These are phyloP conservation scores for Chytriomyces sp. DNA, from an alignment of 192 early-diverging fungal genomes.

Conservation along the genomic window DNA sequence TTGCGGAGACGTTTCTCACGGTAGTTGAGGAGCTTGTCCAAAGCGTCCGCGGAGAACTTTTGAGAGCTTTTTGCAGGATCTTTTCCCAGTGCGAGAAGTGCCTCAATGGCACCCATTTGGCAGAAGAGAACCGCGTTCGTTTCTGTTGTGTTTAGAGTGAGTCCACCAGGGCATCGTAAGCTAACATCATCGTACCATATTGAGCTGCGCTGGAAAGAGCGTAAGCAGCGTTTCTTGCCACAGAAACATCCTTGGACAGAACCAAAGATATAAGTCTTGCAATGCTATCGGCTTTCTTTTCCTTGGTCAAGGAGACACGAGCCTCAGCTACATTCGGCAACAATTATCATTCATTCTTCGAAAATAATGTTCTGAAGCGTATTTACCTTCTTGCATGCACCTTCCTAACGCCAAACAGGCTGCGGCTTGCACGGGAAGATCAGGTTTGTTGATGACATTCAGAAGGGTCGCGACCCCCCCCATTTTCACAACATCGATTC, in stretches of 20 bases:
- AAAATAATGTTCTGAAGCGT: background rate
- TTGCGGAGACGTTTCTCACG: constrained; percentile 38
- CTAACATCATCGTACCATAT: constrained; percentile 33
- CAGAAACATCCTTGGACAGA: constrained; percentile 43
- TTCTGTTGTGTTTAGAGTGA: constrained; percentile 29
- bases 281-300: constrained; percentile 35
- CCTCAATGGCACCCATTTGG: constrained; percentile 51
- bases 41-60: constrained; percentile 56
- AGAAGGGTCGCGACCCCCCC: constrained; percentile 28
- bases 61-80: constrained; percentile 43
- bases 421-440: constrained; percentile 28
- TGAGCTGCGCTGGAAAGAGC: constrained; percentile 50
- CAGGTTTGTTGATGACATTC: constrained; percentile 18
- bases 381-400: constrained; percentile 40
- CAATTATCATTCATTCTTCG: background rate
- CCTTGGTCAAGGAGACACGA: constrained; percentile 36
- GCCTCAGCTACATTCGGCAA: constrained; percentile 39
- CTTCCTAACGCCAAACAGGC: constrained; percentile 34
- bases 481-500: constrained; percentile 36
- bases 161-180: background rate
- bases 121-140: constrained; percentile 50
- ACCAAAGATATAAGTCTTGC: constrained; percentile 45
- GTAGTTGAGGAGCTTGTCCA: constrained; percentile 59
- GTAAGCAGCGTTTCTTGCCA: constrained; percentile 56
- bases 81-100: constrained; percentile 44